phyloP scores from a whole-genome alignment of 2,329 filamentous ascomycete genomes.

The Botryotinia globosa region DNA sequence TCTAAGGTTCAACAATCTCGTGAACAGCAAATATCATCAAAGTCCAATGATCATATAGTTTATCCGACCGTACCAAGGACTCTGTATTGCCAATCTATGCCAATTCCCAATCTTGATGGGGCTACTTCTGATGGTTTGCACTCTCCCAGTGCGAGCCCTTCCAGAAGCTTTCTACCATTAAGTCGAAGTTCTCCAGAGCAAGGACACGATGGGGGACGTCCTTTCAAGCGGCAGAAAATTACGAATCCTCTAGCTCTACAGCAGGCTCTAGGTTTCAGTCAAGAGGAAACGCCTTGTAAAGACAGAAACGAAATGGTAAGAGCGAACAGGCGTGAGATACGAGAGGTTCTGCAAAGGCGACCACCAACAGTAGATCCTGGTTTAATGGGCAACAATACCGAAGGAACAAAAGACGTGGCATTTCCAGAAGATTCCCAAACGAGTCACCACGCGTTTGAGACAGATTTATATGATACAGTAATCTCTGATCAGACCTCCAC shows the following conservation, averaged over 20 bases:
- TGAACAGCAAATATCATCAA: background rate
- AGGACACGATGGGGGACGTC: background rate
- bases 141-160: background rate
- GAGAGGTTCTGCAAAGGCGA: background rate
- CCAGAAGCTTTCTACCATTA: background rate
- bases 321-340: constrained; percentile 8
- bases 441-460: background rate
- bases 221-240: constrained; percentile 10
- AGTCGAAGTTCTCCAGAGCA: background rate
- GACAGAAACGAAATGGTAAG: constrained; percentile 18
- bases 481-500: background rate
- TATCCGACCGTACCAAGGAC: background rate
- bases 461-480: background rate
- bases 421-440: background rate
- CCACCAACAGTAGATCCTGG: background rate
- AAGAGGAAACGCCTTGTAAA: constrained; percentile 3
- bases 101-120: constrained; percentile 2
- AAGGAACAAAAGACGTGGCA: background rate
- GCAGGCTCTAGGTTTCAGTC: constrained; percentile 12
- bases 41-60: background rate
- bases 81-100: background rate
- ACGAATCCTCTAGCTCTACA: background rate
- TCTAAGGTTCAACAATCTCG: background rate
- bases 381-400: background rate
- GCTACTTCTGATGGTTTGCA: background rate